Conservation (phyloP, 345 rosid genomes). For the Barbarea vulgaris region DNA sequence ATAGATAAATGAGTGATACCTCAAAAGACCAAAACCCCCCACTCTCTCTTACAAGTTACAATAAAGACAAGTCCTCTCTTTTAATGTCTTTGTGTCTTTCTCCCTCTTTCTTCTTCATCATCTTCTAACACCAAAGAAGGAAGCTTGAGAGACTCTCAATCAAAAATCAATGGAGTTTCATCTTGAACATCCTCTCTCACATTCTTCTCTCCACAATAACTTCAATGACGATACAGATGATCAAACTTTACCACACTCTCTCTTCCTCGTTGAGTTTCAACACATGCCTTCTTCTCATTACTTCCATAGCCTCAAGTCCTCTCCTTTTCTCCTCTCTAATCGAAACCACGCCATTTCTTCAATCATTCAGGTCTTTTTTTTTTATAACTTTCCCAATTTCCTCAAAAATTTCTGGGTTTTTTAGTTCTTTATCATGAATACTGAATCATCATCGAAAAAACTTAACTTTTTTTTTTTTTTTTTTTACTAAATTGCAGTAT, state of each 20-base stretch:
- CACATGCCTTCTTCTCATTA: slow-evolving; percentile 64
- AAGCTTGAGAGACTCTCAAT: slow-evolving; percentile 31
- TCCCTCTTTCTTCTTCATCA: not conserved
- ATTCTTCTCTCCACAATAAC: slow-evolving; percentile 25
- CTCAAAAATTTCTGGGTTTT: not conserved
- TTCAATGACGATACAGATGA: slow-evolving; percentile 10
- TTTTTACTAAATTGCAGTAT: not conserved
- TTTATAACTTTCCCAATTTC: not conserved
- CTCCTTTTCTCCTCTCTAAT: slow-evolving; percentile 44
- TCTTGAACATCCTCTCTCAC: slow-evolving; percentile 71
- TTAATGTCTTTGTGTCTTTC: slow-evolving; percentile 25
- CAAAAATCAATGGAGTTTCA: slow-evolving; percentile 71
- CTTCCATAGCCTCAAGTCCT: slow-evolving; percentile 42
- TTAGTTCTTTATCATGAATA: slow-evolving; percentile 10
- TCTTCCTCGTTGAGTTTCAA: slow-evolving; percentile 61
- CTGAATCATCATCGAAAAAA: not conserved
- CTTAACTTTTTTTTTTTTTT: not conserved
- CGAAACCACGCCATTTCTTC: slow-evolving; percentile 52
- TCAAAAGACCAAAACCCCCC: slow-evolving; percentile 35
- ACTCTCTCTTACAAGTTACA: not conserved
- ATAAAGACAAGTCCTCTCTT: slow-evolving; percentile 42
- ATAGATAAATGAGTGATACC: not conserved
- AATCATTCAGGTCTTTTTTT: slow-evolving; percentile 48
- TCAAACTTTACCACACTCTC: slow-evolving; percentile 39
- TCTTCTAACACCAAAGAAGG: not conserved